phyloP scores from a whole-genome alignment of 2,329 filamentous ascomycete species.

The Simplicillium sp. region DNA sequence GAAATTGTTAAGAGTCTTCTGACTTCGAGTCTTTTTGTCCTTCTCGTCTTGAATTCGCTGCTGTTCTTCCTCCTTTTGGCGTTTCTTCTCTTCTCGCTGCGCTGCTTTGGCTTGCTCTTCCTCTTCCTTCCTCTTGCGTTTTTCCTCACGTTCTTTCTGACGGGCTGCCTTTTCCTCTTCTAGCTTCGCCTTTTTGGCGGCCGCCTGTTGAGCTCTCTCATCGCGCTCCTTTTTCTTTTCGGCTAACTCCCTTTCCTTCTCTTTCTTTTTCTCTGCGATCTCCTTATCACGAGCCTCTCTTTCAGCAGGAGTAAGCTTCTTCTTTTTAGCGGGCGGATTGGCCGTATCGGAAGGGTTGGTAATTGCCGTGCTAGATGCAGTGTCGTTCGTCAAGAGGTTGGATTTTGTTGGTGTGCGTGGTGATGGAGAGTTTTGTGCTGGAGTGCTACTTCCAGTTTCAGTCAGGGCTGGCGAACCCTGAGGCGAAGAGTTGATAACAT shows the following conservation, averaged over 20 bases:
- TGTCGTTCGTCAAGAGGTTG: conserved; percentile 6
- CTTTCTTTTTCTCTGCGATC: conserved; percentile 21
- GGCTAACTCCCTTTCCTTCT: conserved; percentile 21
- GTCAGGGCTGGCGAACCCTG: conserved; percentile 25
- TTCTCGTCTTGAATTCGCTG: conserved; percentile 29
- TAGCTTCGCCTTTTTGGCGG: conserved; percentile 26
- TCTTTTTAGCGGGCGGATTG: conserved; percentile 27
- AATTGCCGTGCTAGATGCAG: conserved; percentile 9
- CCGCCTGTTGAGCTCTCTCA: conserved; percentile 19
- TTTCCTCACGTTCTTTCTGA: conserved; percentile 27
- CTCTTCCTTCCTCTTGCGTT: conserved; percentile 30
- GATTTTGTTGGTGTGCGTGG: conserved; percentile 19
- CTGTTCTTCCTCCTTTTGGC: conserved; percentile 40
- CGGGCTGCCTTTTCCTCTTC: conserved; percentile 28
- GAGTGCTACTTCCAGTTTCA: conserved; percentile 31
- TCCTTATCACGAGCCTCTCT: conserved; percentile 29
- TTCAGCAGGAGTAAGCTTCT: conserved; percentile 31
- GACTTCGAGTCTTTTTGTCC: conserved; percentile 39
- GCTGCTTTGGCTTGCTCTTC: conserved; percentile 28
- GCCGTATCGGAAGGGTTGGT: conserved; percentile 6
- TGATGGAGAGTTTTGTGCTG: conserved; percentile 24
- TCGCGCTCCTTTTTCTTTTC: conserved; percentile 22
- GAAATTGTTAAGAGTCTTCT: conserved; percentile 36
- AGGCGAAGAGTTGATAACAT: conserved; percentile 17
- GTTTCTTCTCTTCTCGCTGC: conserved; percentile 35